These are phyloP conservation scores for Lactarius psammicola DNA, from an alignment of 768 basidiomycete genomes.

Conservation along the genomic window DNA sequence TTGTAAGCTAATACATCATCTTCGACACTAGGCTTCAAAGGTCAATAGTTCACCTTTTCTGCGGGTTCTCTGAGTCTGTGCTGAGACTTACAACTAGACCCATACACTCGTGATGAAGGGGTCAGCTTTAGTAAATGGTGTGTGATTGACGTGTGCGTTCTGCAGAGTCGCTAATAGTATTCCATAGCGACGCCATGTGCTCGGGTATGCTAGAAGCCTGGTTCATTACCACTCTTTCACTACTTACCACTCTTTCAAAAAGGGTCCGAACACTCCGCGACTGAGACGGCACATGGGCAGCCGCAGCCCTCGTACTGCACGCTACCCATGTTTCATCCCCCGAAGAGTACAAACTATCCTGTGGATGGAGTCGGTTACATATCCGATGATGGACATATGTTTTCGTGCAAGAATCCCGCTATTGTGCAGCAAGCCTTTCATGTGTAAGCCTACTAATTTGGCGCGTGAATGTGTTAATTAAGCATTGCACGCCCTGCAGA, in stretches of 20 bases:
- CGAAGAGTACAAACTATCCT: conserved; percentile 33
- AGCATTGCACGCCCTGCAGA: conserved; percentile 17
- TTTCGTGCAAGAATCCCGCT: conserved; percentile 53
- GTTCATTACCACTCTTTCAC: neutral
- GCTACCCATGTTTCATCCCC: conserved; percentile 52
- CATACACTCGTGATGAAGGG: conserved; percentile 57
- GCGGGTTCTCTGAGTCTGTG: neutral
- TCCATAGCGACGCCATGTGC: conserved; percentile 51
- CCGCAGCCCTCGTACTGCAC: conserved; percentile 56
- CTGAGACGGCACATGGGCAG: conserved; percentile 34
- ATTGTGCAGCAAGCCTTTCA: conserved; percentile 56
- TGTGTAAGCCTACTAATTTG: conserved; percentile 43
- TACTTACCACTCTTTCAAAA: neutral
- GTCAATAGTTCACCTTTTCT: conserved; percentile 29
- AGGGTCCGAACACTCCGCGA: conserved; percentile 52
- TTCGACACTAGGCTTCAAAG: conserved; percentile 49
- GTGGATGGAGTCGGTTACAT: conserved; percentile 44
- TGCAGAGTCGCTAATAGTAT: conserved; percentile 5
- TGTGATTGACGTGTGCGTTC: conserved; percentile 15
- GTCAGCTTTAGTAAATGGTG: conserved; percentile 54
- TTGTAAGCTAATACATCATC: neutral
- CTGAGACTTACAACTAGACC: conserved; percentile 40
- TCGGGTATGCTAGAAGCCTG: conserved; percentile 36
- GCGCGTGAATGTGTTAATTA: neutral
- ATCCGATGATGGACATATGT: conserved; percentile 57